Conservation (phyloP, 148 eudicot species). For the Vaccinium darrowii region DNA sequence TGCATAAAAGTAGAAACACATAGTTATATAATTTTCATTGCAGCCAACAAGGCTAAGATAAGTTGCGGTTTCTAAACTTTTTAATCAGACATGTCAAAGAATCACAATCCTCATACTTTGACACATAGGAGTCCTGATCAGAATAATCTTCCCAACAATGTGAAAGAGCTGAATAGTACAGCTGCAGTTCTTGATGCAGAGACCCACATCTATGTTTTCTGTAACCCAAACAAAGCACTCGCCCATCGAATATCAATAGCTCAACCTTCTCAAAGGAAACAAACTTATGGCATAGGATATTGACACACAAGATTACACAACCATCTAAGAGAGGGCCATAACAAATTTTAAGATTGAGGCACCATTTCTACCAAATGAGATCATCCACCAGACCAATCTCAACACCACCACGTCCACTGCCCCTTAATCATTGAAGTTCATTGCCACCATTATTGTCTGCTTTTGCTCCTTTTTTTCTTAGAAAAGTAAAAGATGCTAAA, state of each 20-base stretch:
- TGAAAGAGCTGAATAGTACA: conserved; percentile 4
- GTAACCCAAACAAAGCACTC: neutral
- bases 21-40: neutral
- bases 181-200: neutral
- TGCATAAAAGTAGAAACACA: neutral
- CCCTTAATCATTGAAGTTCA: neutral
- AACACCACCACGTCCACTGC: neutral
- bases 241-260: neutral
- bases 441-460: neutral
- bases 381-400: neutral
- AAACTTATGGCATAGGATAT: neutral
- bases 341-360: neutral
- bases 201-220: neutral
- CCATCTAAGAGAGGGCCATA: neutral
- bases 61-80: neutral
- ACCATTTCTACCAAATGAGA: neutral
- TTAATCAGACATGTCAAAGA: neutral
- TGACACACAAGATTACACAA: neutral
- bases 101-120: neutral
- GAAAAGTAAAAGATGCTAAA: neutral
- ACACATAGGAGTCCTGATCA: neutral
- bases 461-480: neutral
- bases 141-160: neutral
- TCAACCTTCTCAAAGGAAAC: neutral
- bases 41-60: conserved; percentile 1